phyloP scores from a whole-genome alignment of 306 rosid species.

The Acacia confusa region DNA sequence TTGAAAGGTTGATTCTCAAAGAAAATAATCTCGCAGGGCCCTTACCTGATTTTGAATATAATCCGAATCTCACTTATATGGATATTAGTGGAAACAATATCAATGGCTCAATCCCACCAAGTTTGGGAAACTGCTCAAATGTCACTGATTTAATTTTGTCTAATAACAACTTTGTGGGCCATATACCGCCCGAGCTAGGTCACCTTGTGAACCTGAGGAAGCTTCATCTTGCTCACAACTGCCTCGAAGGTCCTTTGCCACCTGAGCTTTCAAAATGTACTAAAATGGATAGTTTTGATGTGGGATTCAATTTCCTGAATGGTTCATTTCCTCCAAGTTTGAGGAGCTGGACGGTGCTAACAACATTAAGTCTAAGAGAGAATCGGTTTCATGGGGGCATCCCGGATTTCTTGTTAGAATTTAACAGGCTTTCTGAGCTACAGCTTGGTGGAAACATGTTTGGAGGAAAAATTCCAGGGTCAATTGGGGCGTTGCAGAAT shows the following conservation, averaged over 20 bases:
- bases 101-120: slow-evolving; percentile 58
- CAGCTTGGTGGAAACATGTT: slow-evolving; percentile 76
- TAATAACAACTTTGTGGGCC: slow-evolving; percentile 51
- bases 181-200: slow-evolving; percentile 65
- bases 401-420: slow-evolving; percentile 51
- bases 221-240: slow-evolving; percentile 61
- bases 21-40: slow-evolving; percentile 54
- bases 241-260: slow-evolving; percentile 68
- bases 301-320: slow-evolving; percentile 69
- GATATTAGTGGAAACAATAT: slow-evolving; percentile 59
- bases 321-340: slow-evolving; percentile 65
- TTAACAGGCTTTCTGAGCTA: slow-evolving; percentile 51
- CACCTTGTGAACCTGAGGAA: slow-evolving; percentile 51
- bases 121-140: slow-evolving; percentile 61
- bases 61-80: slow-evolving; percentile 41
- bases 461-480: slow-evolving; percentile 69
- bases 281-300: slow-evolving; percentile 54
- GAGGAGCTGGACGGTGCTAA: slow-evolving; percentile 54
- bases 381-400: slow-evolving; percentile 65
- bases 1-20: slow-evolving; percentile 59
- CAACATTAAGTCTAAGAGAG: slow-evolving; percentile 57
- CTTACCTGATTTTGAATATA: slow-evolving; percentile 58
- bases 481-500: slow-evolving; percentile 57
- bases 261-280: slow-evolving; percentile 59
- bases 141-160: slow-evolving; percentile 57